Conservation (phyloP, 176 grass and related monocot species). For the Thinopyrum elongatum region DNA sequence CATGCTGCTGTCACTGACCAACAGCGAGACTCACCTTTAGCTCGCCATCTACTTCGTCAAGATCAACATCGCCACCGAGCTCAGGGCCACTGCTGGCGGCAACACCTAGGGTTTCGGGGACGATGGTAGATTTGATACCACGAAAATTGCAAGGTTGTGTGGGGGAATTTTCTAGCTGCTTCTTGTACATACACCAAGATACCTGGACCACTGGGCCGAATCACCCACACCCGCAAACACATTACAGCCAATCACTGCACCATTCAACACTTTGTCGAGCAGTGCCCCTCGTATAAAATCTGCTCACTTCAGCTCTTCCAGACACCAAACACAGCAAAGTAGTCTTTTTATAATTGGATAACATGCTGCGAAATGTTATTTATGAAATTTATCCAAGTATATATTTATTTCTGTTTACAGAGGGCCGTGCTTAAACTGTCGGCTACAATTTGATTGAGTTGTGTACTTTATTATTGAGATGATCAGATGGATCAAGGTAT, state of each 20-base stretch:
- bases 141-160: background rate
- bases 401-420: background rate
- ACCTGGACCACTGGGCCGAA: background rate
- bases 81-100: background rate
- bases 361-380: background rate
- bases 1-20: background rate
- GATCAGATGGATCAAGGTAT: background rate
- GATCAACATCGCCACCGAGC: background rate
- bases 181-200: background rate
- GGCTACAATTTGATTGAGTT: background rate
- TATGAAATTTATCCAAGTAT: background rate
- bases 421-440: background rate
- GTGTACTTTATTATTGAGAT: background rate
- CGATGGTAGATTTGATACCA: background rate
- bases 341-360: conserved; percentile 14
- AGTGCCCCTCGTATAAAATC: background rate
- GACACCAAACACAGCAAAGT: background rate
- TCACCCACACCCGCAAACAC: background rate
- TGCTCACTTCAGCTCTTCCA: conserved; percentile 3
- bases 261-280: background rate
- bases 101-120: background rate
- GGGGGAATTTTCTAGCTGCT: background rate
- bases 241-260: background rate
- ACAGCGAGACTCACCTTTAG: background rate
- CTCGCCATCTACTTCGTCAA: background rate